Evolutionary conservation across 2,329 filamentous ascomycete species (phyloP), one percentile per base, ranked within the genome.

Genomic region (Lachnellula hyalina): DNA sequence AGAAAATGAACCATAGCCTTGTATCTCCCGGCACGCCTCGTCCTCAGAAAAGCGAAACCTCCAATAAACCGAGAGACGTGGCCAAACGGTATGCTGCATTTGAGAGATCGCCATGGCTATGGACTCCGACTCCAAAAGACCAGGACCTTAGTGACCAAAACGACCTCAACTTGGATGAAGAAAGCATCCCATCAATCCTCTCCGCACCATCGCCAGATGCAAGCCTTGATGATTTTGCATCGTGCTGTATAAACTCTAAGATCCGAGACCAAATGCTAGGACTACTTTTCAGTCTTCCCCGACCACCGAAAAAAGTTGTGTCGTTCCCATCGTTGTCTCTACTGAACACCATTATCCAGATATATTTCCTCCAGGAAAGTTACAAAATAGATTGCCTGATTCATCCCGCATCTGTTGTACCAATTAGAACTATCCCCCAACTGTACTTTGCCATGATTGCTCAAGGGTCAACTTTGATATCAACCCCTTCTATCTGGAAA

Each of bases 41-140:
- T n/a, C 15, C 19, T 12, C 34, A 45, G 32, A 17, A 44, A 34
- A 32, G 25, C 8, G 7, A 35, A 8, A 8, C 14, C 4, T 32
- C 25, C 19, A 47, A 32, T 9, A 36, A 32, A 21, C 46, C 21
- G 47, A 34, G 51, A 47, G 54, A 56, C 28, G 49, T 52, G 5
- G 54, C 52, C 14, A 56, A 52, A 45, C 48, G 61, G 17, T 50
- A 59, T 54, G 61, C 61, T 41, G 61, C 61, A 15, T 63, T 63
- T 40, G 55, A 59, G 47, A 48, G 56, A 44, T 63, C 61, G 25
- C 61, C 58, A 17, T 63, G 59, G 59, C 54, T 62, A 8, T 63
- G 52, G 49, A 63, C 32, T 41, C 61, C 61, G 25, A 54, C 51
- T 6, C 47, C 49, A 28, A 52, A 49, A 12, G 61, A 63, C 42